phyloP scores from a whole-genome alignment of 2,329 filamentous ascomycete genomes.

The Dendryphion nanum region DNA sequence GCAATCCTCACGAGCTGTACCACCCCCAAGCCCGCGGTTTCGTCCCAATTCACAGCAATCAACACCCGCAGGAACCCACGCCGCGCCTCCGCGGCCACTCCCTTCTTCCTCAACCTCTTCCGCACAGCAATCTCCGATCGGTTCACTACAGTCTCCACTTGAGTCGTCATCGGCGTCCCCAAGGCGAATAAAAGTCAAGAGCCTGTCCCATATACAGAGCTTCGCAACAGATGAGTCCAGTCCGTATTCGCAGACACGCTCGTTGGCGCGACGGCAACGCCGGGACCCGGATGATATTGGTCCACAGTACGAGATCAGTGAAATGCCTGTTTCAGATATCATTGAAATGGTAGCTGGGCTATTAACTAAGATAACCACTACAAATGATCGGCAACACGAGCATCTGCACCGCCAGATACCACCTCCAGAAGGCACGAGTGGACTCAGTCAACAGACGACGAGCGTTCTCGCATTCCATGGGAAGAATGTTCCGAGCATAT shows the following conservation, averaged over 20 bases:
- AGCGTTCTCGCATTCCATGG: slow-evolving; percentile 93
- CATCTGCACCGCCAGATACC: slow-evolving; percentile 75
- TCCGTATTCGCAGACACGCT: slow-evolving; percentile 51
- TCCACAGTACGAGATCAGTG: slow-evolving; percentile 87
- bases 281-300: slow-evolving; percentile 50
- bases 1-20: slow-evolving; percentile 16
- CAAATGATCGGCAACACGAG: slow-evolving; percentile 92
- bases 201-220: slow-evolving; percentile 86
- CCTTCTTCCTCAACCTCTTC: slow-evolving; percentile 25
- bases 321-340: slow-evolving; percentile 94
- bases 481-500: slow-evolving; percentile 96
- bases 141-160: slow-evolving; percentile 26
- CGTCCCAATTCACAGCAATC: slow-evolving; percentile 34
- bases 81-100: slow-evolving; percentile 16
- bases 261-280: slow-evolving; percentile 40
- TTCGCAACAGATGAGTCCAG: slow-evolving; percentile 77
- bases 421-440: slow-evolving; percentile 57
- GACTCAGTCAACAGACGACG: slow-evolving; percentile 62
- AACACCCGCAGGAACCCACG: slow-evolving; percentile 13
- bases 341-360: slow-evolving; percentile 99
- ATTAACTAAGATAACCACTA: slow-evolving; percentile 94
- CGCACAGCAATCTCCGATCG: slow-evolving; percentile 26
- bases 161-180: slow-evolving; percentile 45
- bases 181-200: slow-evolving; percentile 73
- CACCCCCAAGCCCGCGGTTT: slow-evolving; percentile 36